Conservation (phyloP, 306 rosid species). For the Cercis canadensis region DNA sequence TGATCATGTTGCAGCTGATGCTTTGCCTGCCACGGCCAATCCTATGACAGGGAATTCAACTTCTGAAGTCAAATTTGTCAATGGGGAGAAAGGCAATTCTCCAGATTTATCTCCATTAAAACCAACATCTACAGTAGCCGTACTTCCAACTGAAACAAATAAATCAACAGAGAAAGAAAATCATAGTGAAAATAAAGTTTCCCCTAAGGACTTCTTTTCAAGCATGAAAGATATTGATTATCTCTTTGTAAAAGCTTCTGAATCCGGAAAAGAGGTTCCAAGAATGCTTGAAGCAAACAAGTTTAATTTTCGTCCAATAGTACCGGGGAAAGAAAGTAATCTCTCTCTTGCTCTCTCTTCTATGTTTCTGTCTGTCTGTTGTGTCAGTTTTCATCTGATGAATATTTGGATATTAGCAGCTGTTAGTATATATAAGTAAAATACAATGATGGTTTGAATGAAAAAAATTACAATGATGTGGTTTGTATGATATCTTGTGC, state of each 20-base stretch:
- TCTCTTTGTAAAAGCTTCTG: constrained; percentile 81
- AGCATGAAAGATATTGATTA: constrained; percentile 80
- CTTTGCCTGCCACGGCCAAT: constrained; percentile 43
- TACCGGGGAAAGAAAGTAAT: constrained; percentile 74
- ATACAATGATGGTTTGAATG: constrained; percentile 12
- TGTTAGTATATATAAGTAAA: constrained; percentile 13
- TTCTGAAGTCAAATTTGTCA: constrained; percentile 59
- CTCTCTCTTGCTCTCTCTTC: constrained; percentile 40
- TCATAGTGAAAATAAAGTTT: constrained; percentile 59
- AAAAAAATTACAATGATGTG: background rate
- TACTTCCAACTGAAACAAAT: constrained; percentile 50
- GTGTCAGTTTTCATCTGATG: constrained; percentile 9
- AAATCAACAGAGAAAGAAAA: constrained; percentile 57
- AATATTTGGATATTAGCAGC: constrained; percentile 10
- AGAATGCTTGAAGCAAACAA: constrained; percentile 99
- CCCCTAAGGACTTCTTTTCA: constrained; percentile 75
- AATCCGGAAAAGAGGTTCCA: constrained; percentile 90
- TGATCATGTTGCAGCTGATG: constrained; percentile 52
- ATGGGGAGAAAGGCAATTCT: constrained; percentile 59
- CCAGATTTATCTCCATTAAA: constrained; percentile 59
- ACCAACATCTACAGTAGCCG: constrained; percentile 43
- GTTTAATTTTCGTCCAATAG: constrained; percentile 83
- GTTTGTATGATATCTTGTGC: too few relatives aligned
- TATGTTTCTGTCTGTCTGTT: constrained; percentile 16
- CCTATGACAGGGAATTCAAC: constrained; percentile 50